Conservation (phyloP, 2,329 filamentous ascomycete genomes). For the Nothomitra cinnamomea region DNA sequence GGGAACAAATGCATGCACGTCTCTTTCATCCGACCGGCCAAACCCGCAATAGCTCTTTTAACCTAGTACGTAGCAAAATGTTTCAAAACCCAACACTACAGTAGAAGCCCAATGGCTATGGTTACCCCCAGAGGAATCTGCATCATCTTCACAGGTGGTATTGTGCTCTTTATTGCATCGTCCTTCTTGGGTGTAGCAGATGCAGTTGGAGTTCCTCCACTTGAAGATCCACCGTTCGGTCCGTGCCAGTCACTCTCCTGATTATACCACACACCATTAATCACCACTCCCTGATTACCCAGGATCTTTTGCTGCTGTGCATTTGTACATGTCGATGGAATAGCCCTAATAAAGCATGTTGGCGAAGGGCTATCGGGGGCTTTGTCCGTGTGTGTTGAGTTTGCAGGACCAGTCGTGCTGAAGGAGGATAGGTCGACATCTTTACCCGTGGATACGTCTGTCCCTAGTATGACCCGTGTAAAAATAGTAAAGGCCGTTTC, state of each 20-base stretch:
- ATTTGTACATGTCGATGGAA: constrained; percentile 33
- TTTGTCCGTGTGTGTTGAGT: constrained; percentile 38
- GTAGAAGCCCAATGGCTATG: no score
- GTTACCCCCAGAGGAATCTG: background rate
- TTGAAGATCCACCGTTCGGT: constrained; percentile 14
- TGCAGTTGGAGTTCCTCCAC: background rate
- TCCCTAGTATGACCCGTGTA: constrained; percentile 32
- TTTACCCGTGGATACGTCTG: constrained; percentile 31
- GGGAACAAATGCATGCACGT: no score
- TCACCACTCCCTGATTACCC: constrained; percentile 35
- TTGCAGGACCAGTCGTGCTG: constrained; percentile 38
- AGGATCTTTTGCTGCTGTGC: constrained; percentile 32
- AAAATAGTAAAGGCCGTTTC: constrained; percentile 37
- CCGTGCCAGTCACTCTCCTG: constrained; percentile 21
- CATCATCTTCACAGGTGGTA: background rate
- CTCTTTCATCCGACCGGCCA: no score
- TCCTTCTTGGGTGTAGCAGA: constrained; percentile 7
- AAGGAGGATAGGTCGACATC: constrained; percentile 34
- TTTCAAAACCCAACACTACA: no score
- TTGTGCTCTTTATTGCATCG: background rate
- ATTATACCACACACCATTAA: constrained; percentile 40
- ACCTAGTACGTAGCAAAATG: no score
- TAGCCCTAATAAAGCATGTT: constrained; percentile 43
- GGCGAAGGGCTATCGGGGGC: constrained; percentile 30
- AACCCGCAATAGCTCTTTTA: no score